Evolutionary conservation across 2,329 filamentous ascomycete genomes (phyloP).

Genomic region (Cyclaneusma minus): DNA sequence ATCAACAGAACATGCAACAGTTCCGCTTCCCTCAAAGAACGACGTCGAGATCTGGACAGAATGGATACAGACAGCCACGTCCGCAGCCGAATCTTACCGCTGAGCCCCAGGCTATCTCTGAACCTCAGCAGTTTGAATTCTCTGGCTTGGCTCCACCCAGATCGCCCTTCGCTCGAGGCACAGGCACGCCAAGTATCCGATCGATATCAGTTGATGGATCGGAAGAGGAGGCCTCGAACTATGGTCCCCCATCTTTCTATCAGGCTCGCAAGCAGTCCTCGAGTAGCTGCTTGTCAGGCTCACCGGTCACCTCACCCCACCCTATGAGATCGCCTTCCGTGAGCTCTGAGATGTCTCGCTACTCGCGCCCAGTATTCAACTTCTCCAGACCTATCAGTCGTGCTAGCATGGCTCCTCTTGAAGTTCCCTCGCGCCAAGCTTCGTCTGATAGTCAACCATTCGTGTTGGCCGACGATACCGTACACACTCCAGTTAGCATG

Average conservation of each 20-base stretch:
- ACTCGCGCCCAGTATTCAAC: conserved; percentile 71
- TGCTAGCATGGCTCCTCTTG: conserved; percentile 39
- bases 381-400: conserved; percentile 84
- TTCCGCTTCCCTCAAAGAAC: too few relatives aligned
- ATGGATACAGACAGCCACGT: too few relatives aligned
- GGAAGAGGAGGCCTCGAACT: conserved; percentile 53
- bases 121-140: too few relatives aligned
- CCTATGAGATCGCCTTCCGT: conserved; percentile 70
- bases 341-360: conserved; percentile 60
- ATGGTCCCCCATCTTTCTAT: conserved; percentile 43
- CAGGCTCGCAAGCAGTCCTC: conserved; percentile 64
- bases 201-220: conserved; percentile 49
- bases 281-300: conserved; percentile 46
- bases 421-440: conserved; percentile 43
- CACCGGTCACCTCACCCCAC: conserved; percentile 48
- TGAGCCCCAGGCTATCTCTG: too few relatives aligned
- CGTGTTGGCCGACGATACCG: conserved; percentile 47
- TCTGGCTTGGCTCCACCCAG: conserved; percentile 27
- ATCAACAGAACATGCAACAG: too few relatives aligned
- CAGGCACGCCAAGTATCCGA: conserved; percentile 39
- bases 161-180: conserved; percentile 24
- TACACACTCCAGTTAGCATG: conserved; percentile 57
- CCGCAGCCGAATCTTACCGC: too few relatives aligned
- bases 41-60: too few relatives aligned
- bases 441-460: conserved; percentile 54